Conservation (phyloP, 2,329 filamentous ascomycete species). For the Ascochyta pisi region DNA sequence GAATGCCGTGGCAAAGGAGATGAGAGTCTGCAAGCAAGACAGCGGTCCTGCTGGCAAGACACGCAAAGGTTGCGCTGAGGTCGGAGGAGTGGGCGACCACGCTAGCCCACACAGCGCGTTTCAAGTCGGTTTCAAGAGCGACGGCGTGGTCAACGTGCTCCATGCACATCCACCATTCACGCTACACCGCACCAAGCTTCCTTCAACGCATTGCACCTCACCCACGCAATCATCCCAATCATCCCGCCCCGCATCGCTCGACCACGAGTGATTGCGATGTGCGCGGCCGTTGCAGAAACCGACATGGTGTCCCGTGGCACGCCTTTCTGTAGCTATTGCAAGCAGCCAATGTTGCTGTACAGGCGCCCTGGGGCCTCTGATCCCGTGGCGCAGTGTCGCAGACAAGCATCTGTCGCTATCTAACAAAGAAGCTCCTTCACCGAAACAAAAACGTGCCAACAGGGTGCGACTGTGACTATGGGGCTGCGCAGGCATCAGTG, state of each 20-base stretch:
- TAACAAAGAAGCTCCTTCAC: slow-evolving; percentile 1
- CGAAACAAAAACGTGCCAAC: slow-evolving; percentile 29
- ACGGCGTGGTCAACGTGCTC: too few species aligned
- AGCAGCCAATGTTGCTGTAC: too few species aligned
- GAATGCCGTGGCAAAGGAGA: slow-evolving; percentile 6
- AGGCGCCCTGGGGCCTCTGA: not conserved
- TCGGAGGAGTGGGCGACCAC: not conserved
- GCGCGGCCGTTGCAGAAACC: slow-evolving; percentile 7
- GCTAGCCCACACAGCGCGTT: slow-evolving; percentile 5
- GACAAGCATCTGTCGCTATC: slow-evolving; percentile 9
- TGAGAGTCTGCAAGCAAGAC: slow-evolving; percentile 13
- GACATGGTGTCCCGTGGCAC: too few species aligned
- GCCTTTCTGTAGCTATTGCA: too few species aligned
- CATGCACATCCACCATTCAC: too few species aligned
- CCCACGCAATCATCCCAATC: slow-evolving; percentile 5
- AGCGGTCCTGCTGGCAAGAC: slow-evolving; percentile 11
- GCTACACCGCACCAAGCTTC: too few species aligned
- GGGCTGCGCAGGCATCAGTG: slow-evolving; percentile 11
- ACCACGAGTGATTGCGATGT: slow-evolving; percentile 9
- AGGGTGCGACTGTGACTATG: slow-evolving; percentile 8
- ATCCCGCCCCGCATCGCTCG: not conserved
- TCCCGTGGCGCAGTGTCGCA: slow-evolving; percentile 6
- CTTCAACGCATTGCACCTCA: not conserved
- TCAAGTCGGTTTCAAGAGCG: not conserved
- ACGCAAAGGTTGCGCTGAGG: slow-evolving; percentile 8